These are phyloP conservation scores for Erodium moschatum DNA, from an alignment of 441 rosid species.

Conservation along the genomic window DNA sequence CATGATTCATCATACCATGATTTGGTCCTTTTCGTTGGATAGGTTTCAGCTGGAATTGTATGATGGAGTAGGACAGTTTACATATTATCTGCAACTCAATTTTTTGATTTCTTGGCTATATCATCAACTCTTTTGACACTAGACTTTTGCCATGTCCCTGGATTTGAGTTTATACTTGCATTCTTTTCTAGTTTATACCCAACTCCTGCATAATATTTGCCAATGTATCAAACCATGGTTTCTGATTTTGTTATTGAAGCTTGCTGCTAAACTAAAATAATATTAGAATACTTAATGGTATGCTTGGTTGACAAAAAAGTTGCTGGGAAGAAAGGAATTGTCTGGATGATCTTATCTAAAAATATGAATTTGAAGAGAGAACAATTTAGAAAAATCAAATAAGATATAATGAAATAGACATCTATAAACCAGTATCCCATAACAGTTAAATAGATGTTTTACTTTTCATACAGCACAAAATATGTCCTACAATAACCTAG, in stretches of 20 bases:
- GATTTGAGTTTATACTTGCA: neutral
- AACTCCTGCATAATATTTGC: neutral
- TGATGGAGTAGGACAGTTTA: slow-evolving; percentile 6
- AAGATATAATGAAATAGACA: neutral
- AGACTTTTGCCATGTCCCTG: neutral
- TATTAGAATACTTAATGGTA: neutral
- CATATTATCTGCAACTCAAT: neutral
- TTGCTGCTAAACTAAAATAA: neutral
- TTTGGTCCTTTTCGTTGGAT: neutral
- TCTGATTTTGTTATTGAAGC: neutral
- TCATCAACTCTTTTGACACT: neutral
- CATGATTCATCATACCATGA: neutral
- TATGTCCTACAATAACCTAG: neutral
- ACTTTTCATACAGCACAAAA: neutral
- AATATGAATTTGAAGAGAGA: neutral
- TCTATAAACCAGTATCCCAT: neutral
- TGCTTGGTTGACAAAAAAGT: neutral
- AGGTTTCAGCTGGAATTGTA: slow-evolving; percentile 9
- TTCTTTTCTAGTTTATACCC: neutral
- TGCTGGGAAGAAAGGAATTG: neutral
- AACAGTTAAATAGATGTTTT: neutral
- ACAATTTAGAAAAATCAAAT: neutral
- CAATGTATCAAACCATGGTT: neutral
- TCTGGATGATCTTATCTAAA: neutral
- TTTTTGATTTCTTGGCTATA: neutral